Conservation (phyloP, 2,329 filamentous ascomycete genomes). For the Aschersonia sp. region DNA sequence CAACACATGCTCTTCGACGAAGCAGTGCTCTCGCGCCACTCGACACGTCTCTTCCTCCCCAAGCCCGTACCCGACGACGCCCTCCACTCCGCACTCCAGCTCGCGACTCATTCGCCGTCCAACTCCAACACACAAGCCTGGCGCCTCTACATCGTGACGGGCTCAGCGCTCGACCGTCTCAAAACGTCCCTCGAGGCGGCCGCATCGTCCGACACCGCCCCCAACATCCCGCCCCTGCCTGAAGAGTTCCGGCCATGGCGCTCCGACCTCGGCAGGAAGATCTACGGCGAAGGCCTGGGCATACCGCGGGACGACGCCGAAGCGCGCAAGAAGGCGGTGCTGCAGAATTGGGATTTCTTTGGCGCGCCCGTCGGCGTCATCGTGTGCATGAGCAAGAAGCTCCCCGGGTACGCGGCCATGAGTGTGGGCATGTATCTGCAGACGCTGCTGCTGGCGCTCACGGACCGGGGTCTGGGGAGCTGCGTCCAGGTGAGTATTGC, state of each 20-base stretch:
- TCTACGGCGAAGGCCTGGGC: slow-evolving; percentile 7
- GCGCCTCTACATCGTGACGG: slow-evolving; percentile 2
- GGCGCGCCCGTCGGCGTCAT: slow-evolving; percentile 6
- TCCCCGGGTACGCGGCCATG: slow-evolving; percentile 3
- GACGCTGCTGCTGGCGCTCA: slow-evolving; percentile 6
- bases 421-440: slow-evolving; percentile 8
- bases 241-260: slow-evolving; percentile 5
- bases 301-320: slow-evolving; percentile 5
- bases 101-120: slow-evolving; percentile 2
- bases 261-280: slow-evolving; percentile 5
- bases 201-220: neutral
- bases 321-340: slow-evolving; percentile 2
- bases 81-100: slow-evolving; percentile 1
- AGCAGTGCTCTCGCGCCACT: neutral
- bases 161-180: slow-evolving; percentile 2
- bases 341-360: slow-evolving; percentile 8
- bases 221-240: slow-evolving; percentile 1
- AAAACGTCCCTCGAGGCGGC: neutral
- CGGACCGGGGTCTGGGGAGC: slow-evolving; percentile 2
- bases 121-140: slow-evolving; percentile 4
- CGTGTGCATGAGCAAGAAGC: slow-evolving; percentile 4
- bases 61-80: neutral
- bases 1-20: neutral
- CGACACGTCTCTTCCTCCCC: slow-evolving; percentile 1
- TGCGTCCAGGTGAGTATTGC: slow-evolving; percentile 2